Conservation (phyloP, 495 filamentous ascomycete species). For the Neurospora pannonica region DNA sequence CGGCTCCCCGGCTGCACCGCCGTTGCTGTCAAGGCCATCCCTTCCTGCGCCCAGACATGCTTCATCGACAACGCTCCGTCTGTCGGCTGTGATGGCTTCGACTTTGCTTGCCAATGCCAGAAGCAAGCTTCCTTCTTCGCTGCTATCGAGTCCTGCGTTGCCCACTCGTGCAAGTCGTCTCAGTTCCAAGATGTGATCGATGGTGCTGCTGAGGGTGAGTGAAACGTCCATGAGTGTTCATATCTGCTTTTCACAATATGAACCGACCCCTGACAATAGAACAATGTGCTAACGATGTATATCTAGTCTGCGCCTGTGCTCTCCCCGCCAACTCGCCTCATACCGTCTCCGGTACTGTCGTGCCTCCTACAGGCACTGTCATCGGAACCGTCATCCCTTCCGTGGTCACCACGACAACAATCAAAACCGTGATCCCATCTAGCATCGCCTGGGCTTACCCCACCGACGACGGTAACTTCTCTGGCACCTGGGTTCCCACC, state of each 20-base stretch:
- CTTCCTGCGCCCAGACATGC: slow-evolving; percentile 22
- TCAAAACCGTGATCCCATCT: neutral
- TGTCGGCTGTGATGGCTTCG: slow-evolving; percentile 19
- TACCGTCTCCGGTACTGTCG: neutral
- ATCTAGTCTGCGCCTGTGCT: neutral
- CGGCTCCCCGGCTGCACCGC: slow-evolving; percentile 11
- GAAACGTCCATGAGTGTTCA: neutral
- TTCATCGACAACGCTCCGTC: slow-evolving; percentile 16
- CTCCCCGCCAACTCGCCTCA: neutral
- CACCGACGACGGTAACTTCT: neutral
- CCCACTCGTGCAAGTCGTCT: slow-evolving; percentile 9
- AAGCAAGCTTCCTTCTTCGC: slow-evolving; percentile 18
- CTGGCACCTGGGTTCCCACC: neutral
- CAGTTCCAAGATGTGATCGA: slow-evolving; percentile 19
- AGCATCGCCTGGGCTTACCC: neutral
- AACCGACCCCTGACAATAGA: neutral
- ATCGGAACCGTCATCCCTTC: no score
- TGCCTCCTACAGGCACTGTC: neutral
- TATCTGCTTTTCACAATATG: neutral
- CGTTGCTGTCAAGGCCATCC: slow-evolving; percentile 19
- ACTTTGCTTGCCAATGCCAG: slow-evolving; percentile 24
- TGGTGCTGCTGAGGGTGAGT: slow-evolving; percentile 14
- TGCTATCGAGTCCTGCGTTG: slow-evolving; percentile 21
- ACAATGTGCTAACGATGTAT: slow-evolving; percentile 9
- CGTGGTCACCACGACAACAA: no score